phyloP scores from a whole-genome alignment of 2,329 filamentous ascomycete genomes.

The Colletotrichum paranaense region DNA sequence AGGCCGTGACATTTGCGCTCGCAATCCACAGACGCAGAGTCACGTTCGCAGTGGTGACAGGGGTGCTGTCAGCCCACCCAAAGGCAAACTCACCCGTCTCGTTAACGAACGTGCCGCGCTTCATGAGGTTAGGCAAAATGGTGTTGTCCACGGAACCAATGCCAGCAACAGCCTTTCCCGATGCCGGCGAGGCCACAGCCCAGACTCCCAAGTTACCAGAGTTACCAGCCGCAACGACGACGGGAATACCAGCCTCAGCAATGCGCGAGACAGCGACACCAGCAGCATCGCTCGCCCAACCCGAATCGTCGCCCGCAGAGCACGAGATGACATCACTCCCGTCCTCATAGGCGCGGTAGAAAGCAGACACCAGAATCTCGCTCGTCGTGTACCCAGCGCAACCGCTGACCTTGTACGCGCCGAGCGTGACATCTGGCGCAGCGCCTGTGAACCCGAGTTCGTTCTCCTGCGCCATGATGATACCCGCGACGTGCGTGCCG shows the following conservation, averaged over 20 bases:
- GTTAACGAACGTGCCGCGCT: conserved; percentile 34
- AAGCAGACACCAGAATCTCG: conserved; percentile 54
- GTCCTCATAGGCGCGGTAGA: conserved; percentile 55
- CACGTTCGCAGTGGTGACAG: conserved; percentile 12
- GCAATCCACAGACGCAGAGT: conserved; percentile 24
- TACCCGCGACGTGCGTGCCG: conserved; percentile 58
- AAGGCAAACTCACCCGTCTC: conserved; percentile 22
- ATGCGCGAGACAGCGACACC: conserved; percentile 43
- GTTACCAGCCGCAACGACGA: conserved; percentile 43
- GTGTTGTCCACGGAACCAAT: conserved; percentile 41
- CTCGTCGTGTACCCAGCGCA: conserved; percentile 47
- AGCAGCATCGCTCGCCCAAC: conserved; percentile 43
- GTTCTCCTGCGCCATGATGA: conserved; percentile 56
- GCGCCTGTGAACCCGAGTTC: conserved; percentile 52
- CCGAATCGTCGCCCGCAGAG: conserved; percentile 41
- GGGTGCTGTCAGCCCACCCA: conserved; percentile 28
- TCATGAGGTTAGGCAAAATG: conserved; percentile 34
- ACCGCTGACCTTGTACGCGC: conserved; percentile 52
- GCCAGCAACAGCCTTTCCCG: conserved; percentile 39
- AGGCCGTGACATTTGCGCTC: conserved; percentile 45
- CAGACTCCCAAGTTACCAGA: conserved; percentile 39
- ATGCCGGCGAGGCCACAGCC: conserved; percentile 39
- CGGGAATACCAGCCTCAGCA: conserved; percentile 42
- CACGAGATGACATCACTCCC: conserved; percentile 48
- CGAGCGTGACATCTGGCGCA: conserved; percentile 53